phyloP scores from a whole-genome alignment of 306 rosid species.

The Delonix regia region DNA sequence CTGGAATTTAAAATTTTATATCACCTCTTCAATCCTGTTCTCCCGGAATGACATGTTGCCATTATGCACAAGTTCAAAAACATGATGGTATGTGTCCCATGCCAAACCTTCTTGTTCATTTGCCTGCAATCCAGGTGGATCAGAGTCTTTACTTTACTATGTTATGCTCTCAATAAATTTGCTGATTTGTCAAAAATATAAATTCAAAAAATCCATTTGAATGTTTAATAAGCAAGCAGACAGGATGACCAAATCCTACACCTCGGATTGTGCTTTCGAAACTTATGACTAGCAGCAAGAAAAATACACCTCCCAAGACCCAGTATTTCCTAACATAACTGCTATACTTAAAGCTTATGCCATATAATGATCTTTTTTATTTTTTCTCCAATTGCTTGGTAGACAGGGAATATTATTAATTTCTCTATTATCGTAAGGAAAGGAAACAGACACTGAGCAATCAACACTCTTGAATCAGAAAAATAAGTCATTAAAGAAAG shows the following conservation, averaged over 20 bases:
- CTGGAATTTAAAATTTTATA: not conserved
- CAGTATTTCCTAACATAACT: not conserved
- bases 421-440: not conserved
- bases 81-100: constrained; percentile 50
- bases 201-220: not conserved
- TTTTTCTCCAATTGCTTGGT: not conserved
- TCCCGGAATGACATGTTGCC: constrained; percentile 64
- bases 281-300: not conserved
- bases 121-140: constrained; percentile 47
- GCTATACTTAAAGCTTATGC: not conserved
- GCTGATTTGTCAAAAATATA: not conserved
- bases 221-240: not conserved
- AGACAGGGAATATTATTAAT: not conserved
- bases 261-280: not conserved
- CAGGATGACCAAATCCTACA: not conserved
- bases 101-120: constrained; percentile 50
- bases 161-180: constrained; percentile 7
- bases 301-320: not conserved
- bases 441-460: not conserved
- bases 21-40: constrained; percentile 56
- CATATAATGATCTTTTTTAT: not conserved
- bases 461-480: not conserved
- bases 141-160: not conserved
- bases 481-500: not conserved
- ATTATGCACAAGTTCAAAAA: constrained; percentile 53